Evolutionary conservation across 208 protist genomes (phyloP).

Genomic region (Perkinsela sp.): DNA sequence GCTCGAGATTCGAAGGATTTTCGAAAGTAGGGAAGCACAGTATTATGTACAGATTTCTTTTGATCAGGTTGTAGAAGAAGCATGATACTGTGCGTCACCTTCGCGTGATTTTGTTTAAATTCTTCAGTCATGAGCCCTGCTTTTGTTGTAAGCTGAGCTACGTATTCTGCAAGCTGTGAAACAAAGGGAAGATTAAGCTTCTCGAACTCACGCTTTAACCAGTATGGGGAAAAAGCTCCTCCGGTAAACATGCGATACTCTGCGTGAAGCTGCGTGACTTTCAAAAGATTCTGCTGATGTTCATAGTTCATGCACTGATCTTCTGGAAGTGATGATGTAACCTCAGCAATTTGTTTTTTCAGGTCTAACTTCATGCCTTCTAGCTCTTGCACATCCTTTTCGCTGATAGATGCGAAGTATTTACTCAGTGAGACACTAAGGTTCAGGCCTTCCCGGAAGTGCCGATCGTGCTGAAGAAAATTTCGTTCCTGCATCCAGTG

Average conservation of each 20-base stretch:
- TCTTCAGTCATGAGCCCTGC: neutral
- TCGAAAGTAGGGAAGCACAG: neutral
- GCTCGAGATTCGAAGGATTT: neutral
- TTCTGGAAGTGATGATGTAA: neutral
- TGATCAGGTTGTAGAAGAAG: neutral
- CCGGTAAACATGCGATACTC: neutral
- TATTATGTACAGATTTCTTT: neutral
- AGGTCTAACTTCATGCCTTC: neutral
- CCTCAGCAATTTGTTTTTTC: neutral
- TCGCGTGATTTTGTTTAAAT: neutral
- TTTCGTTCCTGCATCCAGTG: neutral
- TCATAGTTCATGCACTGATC: neutral
- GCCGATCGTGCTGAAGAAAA: neutral
- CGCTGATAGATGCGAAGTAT: neutral
- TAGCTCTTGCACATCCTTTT: neutral
- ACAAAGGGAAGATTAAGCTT: neutral
- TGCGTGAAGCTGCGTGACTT: neutral
- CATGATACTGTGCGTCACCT: neutral
- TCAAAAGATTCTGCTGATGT: neutral
- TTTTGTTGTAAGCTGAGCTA: neutral
- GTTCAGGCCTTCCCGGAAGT: neutral
- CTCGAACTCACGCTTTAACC: neutral
- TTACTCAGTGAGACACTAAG: neutral
- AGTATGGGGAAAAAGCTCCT: neutral
- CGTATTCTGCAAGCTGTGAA: neutral